A percentile compares a stretch with the other conserved stretches of the same genome.
phyloP scores from a whole-genome alignment of 441 rosid genomes.

The Capsella rubella region DNA sequence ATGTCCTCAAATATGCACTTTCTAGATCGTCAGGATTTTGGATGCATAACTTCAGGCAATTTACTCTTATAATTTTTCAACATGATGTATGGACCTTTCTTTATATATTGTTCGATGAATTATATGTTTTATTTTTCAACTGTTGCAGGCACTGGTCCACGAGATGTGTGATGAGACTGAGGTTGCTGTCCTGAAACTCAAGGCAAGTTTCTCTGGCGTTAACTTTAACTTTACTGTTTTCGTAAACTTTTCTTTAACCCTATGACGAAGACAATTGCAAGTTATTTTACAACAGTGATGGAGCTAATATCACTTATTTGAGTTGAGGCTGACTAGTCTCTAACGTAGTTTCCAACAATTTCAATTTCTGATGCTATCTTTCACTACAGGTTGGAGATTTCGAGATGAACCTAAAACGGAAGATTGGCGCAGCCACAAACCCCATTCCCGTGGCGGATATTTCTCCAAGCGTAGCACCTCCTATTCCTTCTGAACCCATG shows the following conservation, averaged over 20 bases:
- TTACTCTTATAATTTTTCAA: conserved; percentile 1
- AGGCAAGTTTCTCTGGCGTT: conserved; percentile 58
- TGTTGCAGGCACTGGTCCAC: conserved; percentile 68
- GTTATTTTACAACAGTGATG: not conserved
- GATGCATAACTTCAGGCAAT: conserved; percentile 34
- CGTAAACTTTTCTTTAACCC: conserved; percentile 1
- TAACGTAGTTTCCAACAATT: not conserved
- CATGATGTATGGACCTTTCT: conserved; percentile 10
- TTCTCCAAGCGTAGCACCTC: conserved; percentile 72
- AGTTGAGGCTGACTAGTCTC: conserved; percentile 19
- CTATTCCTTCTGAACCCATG: conserved; percentile 79
- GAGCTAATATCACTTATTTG: not conserved
- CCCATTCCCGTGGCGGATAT: conserved; percentile 55
- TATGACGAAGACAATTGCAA: not conserved
- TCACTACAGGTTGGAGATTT: conserved; percentile 77
- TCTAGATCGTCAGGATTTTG: conserved; percentile 20
- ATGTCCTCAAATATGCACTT: conserved; percentile 2
- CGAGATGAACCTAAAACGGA: conserved; percentile 88
- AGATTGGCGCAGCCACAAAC: conserved; percentile 55
- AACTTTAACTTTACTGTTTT: conserved; percentile 12
- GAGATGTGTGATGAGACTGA: conserved; percentile 97
- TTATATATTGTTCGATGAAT: conserved; percentile 9
- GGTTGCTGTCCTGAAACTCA: conserved; percentile 86
- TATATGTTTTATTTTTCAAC: conserved; percentile 24
- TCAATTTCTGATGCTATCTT: conserved; percentile 4